Evolutionary conservation across 139 green algal genomes (phyloP), one percentile per base, ranked within the genome.

Genomic region (Edaphochlamys debaryana): DNA sequence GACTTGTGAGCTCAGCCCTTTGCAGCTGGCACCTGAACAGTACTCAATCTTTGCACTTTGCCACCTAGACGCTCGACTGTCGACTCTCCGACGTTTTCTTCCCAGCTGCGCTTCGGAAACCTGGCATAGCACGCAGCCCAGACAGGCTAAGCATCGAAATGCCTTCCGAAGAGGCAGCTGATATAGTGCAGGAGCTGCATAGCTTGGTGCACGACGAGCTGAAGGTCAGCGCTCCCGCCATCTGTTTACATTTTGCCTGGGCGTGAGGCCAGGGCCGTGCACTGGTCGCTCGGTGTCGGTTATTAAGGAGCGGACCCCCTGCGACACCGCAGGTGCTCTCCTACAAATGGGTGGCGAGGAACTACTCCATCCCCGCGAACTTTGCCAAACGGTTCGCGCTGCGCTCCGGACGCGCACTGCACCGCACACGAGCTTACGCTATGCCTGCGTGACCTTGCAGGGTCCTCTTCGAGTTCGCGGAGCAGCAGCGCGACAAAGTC

Each of bases 301-400:
- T n/a, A n/a, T n/a, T n/a, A n/a, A n/a, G n/a, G n/a, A n/a, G n/a
- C n/a, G n/a, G n/a, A n/a, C n/a, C n/a, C n/a, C n/a, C n/a, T n/a
- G n/a, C n/a, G n/a, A n/a, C n/a, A n/a, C n/a, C 62, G n/a, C 78
- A 84, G 78, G 78, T 84, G 0, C 34, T 84, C 15, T 77, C 78
- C 3, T 84, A 84, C 36, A 84, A 84, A 68, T 84, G 78, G 78
- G 66, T 84, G 17, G 78, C 78, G 7, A 48, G 78, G 1, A 48
- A 84, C 5, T 84, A 77, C 67, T 84, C 78, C 48, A 84, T 84
- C 25, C 70, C 78, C 6, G 45, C 78, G n/a, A 84, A 84, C 78
- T 54, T 48, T 2, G 78, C 78, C 1, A 84, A 84, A 37, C 41
- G 78, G 78, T 76, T 36, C n/a, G 34, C 64, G 34, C 64, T 15